Conservation (phyloP, 495 filamentous ascomycete genomes). For the Sordaria brevicollis region DNA sequence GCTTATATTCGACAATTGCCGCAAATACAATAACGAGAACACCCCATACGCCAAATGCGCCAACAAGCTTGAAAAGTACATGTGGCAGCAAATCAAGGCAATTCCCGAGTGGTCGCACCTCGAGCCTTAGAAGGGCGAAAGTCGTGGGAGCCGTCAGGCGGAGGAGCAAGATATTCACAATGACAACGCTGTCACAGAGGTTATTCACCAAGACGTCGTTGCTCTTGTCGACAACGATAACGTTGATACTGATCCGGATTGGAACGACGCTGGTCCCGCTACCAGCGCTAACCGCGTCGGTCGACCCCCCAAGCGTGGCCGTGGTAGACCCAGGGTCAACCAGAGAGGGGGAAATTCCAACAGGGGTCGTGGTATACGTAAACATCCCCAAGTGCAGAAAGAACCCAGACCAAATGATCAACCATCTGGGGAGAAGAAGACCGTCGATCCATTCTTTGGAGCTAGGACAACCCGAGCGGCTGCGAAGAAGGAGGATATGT, state of each 20-base stretch:
- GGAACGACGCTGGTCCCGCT: neutral
- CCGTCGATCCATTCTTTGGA: neutral
- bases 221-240: neutral
- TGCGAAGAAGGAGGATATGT: neutral
- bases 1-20: conserved; percentile 90
- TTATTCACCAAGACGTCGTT: neutral
- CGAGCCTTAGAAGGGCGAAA: conserved; percentile 27
- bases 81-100: conserved; percentile 87
- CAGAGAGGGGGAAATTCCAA: neutral
- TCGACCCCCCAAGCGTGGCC: neutral
- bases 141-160: neutral
- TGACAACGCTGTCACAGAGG: neutral
- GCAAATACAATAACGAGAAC: conserved; percentile 90
- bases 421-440: neutral
- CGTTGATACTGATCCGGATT: neutral
- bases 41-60: conserved; percentile 94
- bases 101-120: conserved; percentile 92
- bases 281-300: neutral
- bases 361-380: neutral
- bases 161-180: neutral
- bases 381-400: neutral
- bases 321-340: neutral
- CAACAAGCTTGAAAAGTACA: conserved; percentile 91
- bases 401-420: neutral
- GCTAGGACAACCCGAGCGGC: neutral